Base-by-base conservation (phyloP, 176 grass and related monocot genomes). In the Ensete ventricosum region DNA sequence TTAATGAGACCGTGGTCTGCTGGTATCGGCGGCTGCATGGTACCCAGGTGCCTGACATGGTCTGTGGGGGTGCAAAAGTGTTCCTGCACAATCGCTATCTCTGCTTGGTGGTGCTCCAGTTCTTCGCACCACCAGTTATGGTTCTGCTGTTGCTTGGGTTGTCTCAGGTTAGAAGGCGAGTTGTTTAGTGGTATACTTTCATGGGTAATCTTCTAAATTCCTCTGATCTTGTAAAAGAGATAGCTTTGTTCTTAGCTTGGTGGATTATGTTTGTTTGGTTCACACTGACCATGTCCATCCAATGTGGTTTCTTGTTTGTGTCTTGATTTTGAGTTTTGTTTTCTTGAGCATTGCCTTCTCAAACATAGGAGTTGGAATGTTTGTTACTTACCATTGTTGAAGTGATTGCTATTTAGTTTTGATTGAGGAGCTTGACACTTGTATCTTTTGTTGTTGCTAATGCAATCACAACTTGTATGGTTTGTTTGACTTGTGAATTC, bases 11-110 rank as follows among this genome's bases (percentile, higher is more conserved):
- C 6, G 86, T 94, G 0, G 84, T 92, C 55, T 94, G 90, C 82
- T 99, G 95, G 90, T 99, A 94, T 69, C 90, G 94, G 82, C 88
- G 88, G 59, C 77, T 99, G 54, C 90, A 99, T 52, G 86, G 52
- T 8, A 87, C 77, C 52, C 85, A 82, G 50, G 5, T 82, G 24
- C 78, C 90, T 1, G 90, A 99, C 78, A 82, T 88, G 4, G 90
- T 88, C 73, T 99, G 94, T 21, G 95, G 88, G 54, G 84, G 90
- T 24, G 90, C 90, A 20, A 94, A 99, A 80, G 85, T 99, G 81
- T 99, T 94, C 85, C 81, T 94, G 66, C 88, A 94, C 84, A 94
- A 94, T 70, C 95, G 89, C 57, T 85, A 89, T 29, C 82, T 99
- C 76, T 93, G 88, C 59, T 75, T 72, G 0, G 86, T 85, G 43